Base-by-base conservation (phyloP, 1,284 basidiomycete genomes). In the Stereum hirsutum region DNA sequence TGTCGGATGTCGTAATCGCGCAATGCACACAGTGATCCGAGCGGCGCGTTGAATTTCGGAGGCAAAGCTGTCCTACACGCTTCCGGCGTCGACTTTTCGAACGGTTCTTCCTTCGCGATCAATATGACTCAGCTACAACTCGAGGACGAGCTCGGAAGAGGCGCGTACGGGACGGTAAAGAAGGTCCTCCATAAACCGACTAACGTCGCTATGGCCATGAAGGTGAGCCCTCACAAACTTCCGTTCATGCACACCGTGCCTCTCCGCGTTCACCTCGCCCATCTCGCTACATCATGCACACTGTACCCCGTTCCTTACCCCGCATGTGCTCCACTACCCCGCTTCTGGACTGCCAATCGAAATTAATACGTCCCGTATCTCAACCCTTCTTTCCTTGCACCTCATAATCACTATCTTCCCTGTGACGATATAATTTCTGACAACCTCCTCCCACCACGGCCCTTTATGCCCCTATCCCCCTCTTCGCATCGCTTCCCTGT, bases 161-260 rank as follows among this genome's bases (percentile, higher is more conserved):
- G 95, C 33, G 97, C 97, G 61, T 99, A 99, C 58, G 95, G 95
- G 20, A 95, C 92, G 1, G 96, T 99, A 5, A 93, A 94, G 68
- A 91, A 89, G 59, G 95, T 97, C 2, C 71, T 89, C 35, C 95
- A 99, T 58, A 90, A 81, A 49, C 92, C 92, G 11, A 98, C 92
- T 4, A 92, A 92, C 43, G 92, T 98, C 25, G 77, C 80, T 47
- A 98, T 99, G 94, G 95, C 95, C 8, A 96, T 99, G 92, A 99
- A 99, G 81, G 92, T 93, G 44, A 41, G n/a, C 12, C n/a, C 27
- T 27, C 17, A n/a, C 28, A 25, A 37, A 38, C 10, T 26, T 7
- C 25, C 21, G 40, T 35, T 21, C 23, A 17, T 19, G 39, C 30
- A 23, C 21, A n/a, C n/a, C n/a, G n/a, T n/a, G n/a, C n/a, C n/a